Base-by-base conservation (phyloP, 1,284 basidiomycete genomes). In the Lignosus rhinocerotis region DNA sequence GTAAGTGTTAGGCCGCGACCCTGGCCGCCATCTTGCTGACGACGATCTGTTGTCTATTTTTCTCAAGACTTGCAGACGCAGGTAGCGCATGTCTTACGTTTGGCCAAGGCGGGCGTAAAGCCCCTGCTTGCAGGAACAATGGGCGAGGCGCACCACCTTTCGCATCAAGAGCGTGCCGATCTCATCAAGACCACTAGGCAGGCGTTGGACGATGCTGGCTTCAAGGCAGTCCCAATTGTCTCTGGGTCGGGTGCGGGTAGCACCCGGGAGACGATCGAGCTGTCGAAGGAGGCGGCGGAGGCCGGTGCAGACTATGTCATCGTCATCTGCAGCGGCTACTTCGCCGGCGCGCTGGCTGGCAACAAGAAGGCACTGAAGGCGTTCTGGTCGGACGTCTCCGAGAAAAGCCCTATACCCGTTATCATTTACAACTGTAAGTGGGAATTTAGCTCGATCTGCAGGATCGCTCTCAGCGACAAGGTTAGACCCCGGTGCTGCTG, bases 391-490 rank as follows among this genome's bases (percentile, higher is more conserved):
- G 90, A 93, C 64, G 85, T 95, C 30, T 78, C 90, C 16, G 79
- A 85, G 66, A 87, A 85, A 66, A 91, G 88, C 59, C 91, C 92
- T 2, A 84, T 96, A 59, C 94, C 94, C 5, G 84, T 96, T 58
- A 87, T 96, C 70, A 83, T 95, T 58, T 96, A 96, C 79, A 96
- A 96, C 72, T 96, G 90, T 90, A 66, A 73, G 86, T 75, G 30
- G 53, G 45, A 16, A n/a, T 6, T 31, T 10, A 48, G n/a, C 25
- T 16, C 25, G 45, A 25, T 30, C 43, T 41, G 43, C 16, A 32
- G 31, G 34, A 44, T 8, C 14, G 8, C 55, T 38, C 58, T 56
- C 38, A 63, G 30, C 9, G 36, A 25, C 14, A 17, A 46, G 43
- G 3, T 16, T 62, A 90, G 89, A 87, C 75, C 92, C 92, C 64